Conservation (phyloP, 495 filamentous ascomycete genomes). For the Hyaloscypha variabilis region DNA sequence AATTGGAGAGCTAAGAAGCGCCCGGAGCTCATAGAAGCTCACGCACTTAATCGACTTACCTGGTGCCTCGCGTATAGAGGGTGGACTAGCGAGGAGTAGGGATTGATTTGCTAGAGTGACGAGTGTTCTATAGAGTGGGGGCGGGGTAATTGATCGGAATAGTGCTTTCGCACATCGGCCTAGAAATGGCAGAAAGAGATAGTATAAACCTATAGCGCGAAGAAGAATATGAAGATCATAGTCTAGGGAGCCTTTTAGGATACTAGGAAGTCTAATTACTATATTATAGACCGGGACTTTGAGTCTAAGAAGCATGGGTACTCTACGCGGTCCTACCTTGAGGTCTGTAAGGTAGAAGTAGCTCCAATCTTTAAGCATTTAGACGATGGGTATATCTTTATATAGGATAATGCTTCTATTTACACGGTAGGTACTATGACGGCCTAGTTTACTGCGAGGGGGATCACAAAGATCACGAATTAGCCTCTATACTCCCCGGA, state of each 20-base stretch:
- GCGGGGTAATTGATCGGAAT: slow-evolving; percentile 11
- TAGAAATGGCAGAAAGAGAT: neutral
- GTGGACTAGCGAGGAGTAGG: neutral
- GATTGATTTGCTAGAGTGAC: neutral
- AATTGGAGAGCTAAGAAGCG: neutral
- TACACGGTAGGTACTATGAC: neutral
- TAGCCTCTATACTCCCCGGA: slow-evolving; percentile 3
- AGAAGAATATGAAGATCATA: slow-evolving; percentile 20
- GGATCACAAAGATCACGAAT: neutral
- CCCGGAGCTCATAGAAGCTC: neutral
- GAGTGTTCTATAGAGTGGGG: slow-evolving; percentile 15
- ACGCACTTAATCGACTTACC: neutral
- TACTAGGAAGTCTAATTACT: neutral
- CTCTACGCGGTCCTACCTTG: too few relatives aligned
- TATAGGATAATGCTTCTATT: too few relatives aligned
- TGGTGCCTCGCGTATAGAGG: neutral
- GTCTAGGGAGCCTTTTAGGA: slow-evolving; percentile 17
- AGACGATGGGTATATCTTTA: neutral
- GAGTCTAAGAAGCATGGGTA: too few relatives aligned
- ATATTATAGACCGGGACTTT: too few relatives aligned
- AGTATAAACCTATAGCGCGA: slow-evolving; percentile 8
- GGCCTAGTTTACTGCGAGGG: neutral
- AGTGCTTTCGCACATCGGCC: neutral
- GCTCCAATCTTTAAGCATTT: neutral
- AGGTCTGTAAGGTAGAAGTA: too few relatives aligned